These are phyloP conservation scores for Botrytis tulipae DNA, from an alignment of 2,329 filamentous ascomycete genomes.

Conservation along the genomic window DNA sequence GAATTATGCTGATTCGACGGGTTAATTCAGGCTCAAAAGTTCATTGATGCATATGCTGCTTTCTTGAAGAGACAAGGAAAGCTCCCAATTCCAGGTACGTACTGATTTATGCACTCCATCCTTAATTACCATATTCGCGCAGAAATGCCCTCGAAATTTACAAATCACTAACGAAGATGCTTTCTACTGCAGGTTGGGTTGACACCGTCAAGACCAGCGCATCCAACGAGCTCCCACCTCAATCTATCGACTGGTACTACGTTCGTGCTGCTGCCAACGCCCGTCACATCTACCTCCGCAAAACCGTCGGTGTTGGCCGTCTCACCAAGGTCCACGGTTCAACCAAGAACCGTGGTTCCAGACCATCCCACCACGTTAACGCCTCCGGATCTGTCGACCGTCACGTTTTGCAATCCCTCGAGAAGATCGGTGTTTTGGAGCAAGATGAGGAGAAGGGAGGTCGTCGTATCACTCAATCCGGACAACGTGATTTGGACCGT, in stretches of 20 bases:
- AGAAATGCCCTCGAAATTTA: not conserved
- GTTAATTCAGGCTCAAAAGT: conserved; percentile 72
- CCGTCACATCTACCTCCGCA: conserved; percentile 98
- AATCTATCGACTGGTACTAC: conserved; percentile 97
- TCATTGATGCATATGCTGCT: conserved; percentile 80
- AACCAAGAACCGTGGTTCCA: conserved; percentile 93
- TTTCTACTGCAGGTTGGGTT: conserved; percentile 74
- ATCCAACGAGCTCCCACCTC: conserved; percentile 95
- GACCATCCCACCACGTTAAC: conserved; percentile 92
- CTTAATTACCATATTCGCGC: not conserved
- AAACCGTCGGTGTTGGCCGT: conserved; percentile 97
- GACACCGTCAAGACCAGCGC: conserved; percentile 98
- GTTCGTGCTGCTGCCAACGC: conserved; percentile 90
- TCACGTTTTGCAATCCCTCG: conserved; percentile 93
- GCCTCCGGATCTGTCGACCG: conserved; percentile 94
- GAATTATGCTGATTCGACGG: conserved; percentile 65
- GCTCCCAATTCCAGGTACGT: conserved; percentile 82
- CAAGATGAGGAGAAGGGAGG: conserved; percentile 98
- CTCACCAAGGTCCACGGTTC: conserved; percentile 94
- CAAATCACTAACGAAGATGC: conserved; percentile 9
- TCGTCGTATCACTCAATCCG: conserved; percentile 94
- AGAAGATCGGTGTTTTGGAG: conserved; percentile 99
- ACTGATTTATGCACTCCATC: not conserved
- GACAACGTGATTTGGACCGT: conserved; percentile 98
- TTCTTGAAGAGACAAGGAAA: conserved; percentile 95